Evolutionary conservation across 1,139 yeast species (phyloP).

Genomic region (Hansenula sp.): DNA sequence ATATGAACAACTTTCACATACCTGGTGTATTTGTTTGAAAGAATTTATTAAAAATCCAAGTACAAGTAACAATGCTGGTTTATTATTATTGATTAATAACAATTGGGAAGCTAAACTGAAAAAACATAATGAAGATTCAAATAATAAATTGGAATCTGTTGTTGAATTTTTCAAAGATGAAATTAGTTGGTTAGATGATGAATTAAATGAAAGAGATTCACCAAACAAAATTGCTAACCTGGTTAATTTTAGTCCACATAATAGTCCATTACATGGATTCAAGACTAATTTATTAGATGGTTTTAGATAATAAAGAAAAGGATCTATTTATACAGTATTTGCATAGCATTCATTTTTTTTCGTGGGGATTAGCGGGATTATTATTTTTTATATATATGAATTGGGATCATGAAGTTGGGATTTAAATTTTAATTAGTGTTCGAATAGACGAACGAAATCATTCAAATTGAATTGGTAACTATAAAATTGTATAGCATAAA

Average conservation of each 20-base stretch:
- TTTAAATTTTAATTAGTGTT: no score
- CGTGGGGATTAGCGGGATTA: no score
- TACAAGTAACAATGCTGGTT: constrained; percentile 26
- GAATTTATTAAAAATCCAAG: constrained; percentile 34
- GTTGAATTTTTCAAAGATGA: constrained; percentile 43
- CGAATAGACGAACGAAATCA: no score
- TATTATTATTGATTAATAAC: constrained; percentile 37
- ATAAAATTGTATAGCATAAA: no score
- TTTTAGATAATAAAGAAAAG: no score
- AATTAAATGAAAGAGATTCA: constrained; percentile 6
- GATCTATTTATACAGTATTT: no score
- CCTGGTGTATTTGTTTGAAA: constrained; percentile 64
- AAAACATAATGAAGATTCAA: constrained; percentile 54
- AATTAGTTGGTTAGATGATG: constrained; percentile 18
- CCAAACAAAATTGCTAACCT: constrained; percentile 8
- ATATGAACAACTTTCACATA: constrained; percentile 72
- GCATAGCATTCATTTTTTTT: no score
- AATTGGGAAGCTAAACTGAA: constrained; percentile 54
- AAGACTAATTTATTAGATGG: constrained; percentile 10
- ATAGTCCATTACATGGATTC: constrained; percentile 19
- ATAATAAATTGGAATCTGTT: constrained; percentile 44
- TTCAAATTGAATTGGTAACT: no score
- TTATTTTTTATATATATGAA: no score
- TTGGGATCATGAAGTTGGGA: no score
- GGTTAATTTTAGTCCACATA: constrained; percentile 18